phyloP scores from a whole-genome alignment of 2,329 filamentous ascomycete genomes.

The Fusarium sp. region DNA sequence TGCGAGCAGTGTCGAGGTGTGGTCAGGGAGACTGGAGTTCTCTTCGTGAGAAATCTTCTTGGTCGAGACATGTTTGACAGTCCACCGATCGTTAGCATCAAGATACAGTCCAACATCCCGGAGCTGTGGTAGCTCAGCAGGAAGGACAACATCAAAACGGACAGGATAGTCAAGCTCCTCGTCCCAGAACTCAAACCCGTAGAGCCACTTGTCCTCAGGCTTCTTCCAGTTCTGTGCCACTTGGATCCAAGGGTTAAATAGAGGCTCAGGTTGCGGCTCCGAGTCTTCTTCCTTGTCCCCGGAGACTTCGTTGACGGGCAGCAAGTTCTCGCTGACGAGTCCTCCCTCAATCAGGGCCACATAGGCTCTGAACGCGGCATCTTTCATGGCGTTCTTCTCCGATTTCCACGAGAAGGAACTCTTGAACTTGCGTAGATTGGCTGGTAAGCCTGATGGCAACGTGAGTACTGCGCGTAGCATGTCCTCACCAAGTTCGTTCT shows the following conservation, averaged over 20 bases:
- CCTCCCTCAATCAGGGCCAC: conserved; percentile 75
- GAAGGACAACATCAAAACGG: conserved; percentile 59
- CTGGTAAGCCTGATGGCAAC: conserved; percentile 78
- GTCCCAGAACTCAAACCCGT: conserved; percentile 52
- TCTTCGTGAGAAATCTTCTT: conserved; percentile 35
- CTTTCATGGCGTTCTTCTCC: conserved; percentile 79
- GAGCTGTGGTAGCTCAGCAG: conserved; percentile 55
- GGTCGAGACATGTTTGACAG: conserved; percentile 39
- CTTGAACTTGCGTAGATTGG: conserved; percentile 43
- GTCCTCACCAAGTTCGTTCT: conserved; percentile 37
- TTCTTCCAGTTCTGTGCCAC: conserved; percentile 59
- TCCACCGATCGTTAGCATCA: conserved; percentile 52
- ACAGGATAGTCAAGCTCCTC: conserved; percentile 46
- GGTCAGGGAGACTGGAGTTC: conserved; percentile 49
- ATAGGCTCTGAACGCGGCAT: conserved; percentile 88
- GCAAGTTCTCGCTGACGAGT: conserved; percentile 80
- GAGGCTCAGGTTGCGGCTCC: conserved; percentile 51
- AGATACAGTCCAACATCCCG: conserved; percentile 56
- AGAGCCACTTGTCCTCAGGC: conserved; percentile 33
- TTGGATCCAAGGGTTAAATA: conserved; percentile 61
- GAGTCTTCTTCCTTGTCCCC: conserved; percentile 54
- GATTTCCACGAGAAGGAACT: conserved; percentile 69
- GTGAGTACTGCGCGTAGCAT: conserved; percentile 70
- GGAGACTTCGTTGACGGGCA: conserved; percentile 69
- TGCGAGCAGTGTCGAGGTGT: conserved; percentile 60